Evolutionary conservation across 2,329 filamentous ascomycete species (phyloP).

Genomic region (Ophiocordyceps robertsii): DNA sequence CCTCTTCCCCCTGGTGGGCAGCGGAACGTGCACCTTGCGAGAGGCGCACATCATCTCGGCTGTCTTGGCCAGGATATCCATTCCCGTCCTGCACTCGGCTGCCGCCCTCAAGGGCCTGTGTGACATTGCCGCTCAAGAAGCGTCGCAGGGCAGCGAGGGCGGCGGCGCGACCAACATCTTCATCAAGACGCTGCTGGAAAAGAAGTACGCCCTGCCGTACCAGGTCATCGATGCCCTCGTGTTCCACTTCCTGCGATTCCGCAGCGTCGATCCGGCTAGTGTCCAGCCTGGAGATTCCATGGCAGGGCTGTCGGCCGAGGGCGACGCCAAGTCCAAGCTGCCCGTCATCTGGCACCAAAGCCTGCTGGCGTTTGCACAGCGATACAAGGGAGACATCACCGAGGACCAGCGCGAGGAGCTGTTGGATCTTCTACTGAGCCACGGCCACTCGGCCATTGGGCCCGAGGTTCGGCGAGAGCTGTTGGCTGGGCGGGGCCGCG

Average conservation of each 20-base stretch:
- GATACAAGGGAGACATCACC: conserved; percentile 91
- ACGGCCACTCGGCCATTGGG: conserved; percentile 79
- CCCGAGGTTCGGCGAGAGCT: conserved; percentile 85
- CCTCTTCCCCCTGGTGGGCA: conserved; percentile 76
- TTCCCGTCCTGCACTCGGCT: conserved; percentile 84
- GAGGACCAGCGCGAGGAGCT: conserved; percentile 89
- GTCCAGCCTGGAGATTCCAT: conserved; percentile 40
- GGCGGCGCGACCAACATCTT: conserved; percentile 91
- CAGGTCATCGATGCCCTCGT: conserved; percentile 90
- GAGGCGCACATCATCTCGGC: conserved; percentile 87
- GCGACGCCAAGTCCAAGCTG: conserved; percentile 48
- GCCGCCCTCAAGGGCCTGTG: conserved; percentile 84
- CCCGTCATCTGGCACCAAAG: conserved; percentile 97
- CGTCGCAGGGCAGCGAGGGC: conserved; percentile 67
- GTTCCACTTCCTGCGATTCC: conserved; percentile 91
- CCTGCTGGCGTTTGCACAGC: conserved; percentile 79
- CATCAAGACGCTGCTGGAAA: conserved; percentile 84
- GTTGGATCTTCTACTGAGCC: conserved; percentile 69
- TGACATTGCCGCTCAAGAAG: conserved; percentile 87
- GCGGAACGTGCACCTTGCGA: conserved; percentile 77
- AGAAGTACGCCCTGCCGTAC: conserved; percentile 91
- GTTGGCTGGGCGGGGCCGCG: conserved; percentile 74
- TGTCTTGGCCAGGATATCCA: conserved; percentile 70
- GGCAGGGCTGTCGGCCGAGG: conserved; percentile 27
- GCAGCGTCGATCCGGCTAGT: conserved; percentile 49